These are phyloP conservation scores for Keithomyces neogunnii DNA, from an alignment of 2,329 filamentous ascomycete species.

Conservation along the genomic window DNA sequence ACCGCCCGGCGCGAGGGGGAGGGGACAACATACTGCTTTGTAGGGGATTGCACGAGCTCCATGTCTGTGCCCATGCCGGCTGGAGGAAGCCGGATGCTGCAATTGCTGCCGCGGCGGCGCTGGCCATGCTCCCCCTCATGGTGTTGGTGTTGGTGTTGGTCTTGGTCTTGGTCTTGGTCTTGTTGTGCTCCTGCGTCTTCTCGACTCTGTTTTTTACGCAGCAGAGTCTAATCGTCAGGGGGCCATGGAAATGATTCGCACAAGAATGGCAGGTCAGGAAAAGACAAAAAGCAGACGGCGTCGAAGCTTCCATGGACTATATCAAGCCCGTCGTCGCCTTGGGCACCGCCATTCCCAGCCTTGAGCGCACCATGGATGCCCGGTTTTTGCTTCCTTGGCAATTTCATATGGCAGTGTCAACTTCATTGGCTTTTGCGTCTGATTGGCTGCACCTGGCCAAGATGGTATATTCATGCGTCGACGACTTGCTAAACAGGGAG, in stretches of 20 bases:
- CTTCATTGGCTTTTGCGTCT: neutral
- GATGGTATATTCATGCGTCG: neutral
- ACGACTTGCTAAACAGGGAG: too few relatives aligned
- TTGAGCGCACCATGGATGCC: neutral
- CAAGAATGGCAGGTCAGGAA: neutral
- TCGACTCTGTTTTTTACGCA: too few relatives aligned
- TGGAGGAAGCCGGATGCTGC: slow-evolving; percentile 6
- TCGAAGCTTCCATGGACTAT: neutral
- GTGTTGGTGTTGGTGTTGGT: neutral
- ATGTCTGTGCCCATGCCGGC: slow-evolving; percentile 28
- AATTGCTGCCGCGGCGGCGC: slow-evolving; percentile 3
- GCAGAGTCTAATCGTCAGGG: too few relatives aligned
- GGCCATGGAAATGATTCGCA: too few relatives aligned
- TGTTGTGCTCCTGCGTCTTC: too few relatives aligned
- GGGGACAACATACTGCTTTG: slow-evolving; percentile 21
- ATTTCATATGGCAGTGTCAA: neutral
- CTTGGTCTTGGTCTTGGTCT: neutral
- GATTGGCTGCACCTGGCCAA: neutral
- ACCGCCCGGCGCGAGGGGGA: neutral
- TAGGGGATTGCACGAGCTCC: slow-evolving; percentile 31
- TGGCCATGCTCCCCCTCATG: neutral
- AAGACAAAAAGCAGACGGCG: neutral
- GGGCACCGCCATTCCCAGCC: neutral
- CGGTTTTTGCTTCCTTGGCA: neutral
- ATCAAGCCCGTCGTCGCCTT: neutral